Percentiles rank a stretch among this genome's conserved stretches.
Conservation (phyloP, 2,329 filamentous ascomycete genomes). For the Dissoconium aciculare region DNA sequence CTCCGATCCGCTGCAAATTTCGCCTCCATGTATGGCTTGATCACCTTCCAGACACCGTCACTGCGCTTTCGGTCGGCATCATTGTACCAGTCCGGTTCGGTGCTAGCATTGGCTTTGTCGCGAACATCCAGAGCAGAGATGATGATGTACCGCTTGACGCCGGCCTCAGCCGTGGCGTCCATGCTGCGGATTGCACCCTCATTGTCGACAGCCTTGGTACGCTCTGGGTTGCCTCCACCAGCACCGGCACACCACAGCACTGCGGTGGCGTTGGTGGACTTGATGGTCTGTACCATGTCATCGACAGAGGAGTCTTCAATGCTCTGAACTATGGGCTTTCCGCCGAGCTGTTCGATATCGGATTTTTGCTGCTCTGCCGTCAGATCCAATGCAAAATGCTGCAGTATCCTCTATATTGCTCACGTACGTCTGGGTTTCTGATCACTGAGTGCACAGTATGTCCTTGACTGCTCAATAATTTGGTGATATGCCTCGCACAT, state of each 20-base stretch:
- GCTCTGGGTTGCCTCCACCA: constrained; percentile 31
- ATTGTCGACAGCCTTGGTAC: constrained; percentile 45
- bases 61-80: constrained; percentile 25
- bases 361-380: constrained; percentile 16
- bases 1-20: constrained; percentile 31
- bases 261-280: constrained; percentile 21
- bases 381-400: neutral
- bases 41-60: constrained; percentile 26
- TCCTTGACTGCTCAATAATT: constrained; percentile 15
- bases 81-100: constrained; percentile 31
- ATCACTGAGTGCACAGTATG: constrained; percentile 24
- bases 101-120: constrained; percentile 25
- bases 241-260: constrained; percentile 22
- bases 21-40: constrained; percentile 29
- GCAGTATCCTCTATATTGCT: no score
- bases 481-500: constrained; percentile 23
- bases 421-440: constrained; percentile 15
- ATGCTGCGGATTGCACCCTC: constrained; percentile 51
- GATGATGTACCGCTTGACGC: constrained; percentile 48
- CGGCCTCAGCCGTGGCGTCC: constrained; percentile 40
- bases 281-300: constrained; percentile 27
- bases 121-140: constrained; percentile 47
- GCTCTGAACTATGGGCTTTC: constrained; percentile 30
- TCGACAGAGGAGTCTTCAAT: constrained; percentile 27
- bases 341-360: constrained; percentile 28